Percentiles rank a stretch among this genome's conserved stretches.
phyloP scores from a whole-genome alignment of 768 basidiomycete species.

The Lepiota venenata region DNA sequence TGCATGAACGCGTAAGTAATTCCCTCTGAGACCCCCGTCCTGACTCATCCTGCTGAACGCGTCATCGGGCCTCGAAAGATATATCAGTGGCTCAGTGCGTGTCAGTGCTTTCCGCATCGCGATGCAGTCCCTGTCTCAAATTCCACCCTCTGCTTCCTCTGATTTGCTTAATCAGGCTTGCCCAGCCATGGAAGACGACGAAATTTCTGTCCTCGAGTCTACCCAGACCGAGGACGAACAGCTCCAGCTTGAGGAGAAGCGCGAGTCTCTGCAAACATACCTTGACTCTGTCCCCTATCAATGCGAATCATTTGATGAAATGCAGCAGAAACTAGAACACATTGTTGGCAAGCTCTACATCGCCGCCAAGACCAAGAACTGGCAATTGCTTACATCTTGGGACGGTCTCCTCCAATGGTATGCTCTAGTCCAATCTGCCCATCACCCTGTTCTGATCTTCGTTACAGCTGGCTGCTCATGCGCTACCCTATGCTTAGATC shows the following conservation, averaged over 20 bases:
- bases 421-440: conserved; percentile 15
- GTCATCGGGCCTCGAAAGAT: conserved; percentile 9
- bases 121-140: conserved; percentile 9
- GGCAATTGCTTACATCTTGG: conserved; percentile 73
- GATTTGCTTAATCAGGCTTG: background rate
- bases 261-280: conserved; percentile 59
- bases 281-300: conserved; percentile 68
- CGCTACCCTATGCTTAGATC: conserved; percentile 72
- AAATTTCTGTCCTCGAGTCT: conserved; percentile 40
- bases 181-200: conserved; percentile 57
- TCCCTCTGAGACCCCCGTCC: background rate
- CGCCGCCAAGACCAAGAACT: conserved; percentile 73
- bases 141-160: background rate
- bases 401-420: conserved; percentile 80
- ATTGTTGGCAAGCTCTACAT: conserved; percentile 68
- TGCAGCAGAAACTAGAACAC: conserved; percentile 64
- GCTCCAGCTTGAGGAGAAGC: conserved; percentile 54
- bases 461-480: conserved; percentile 72
- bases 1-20: conserved; percentile 3
- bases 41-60: conserved; percentile 3
- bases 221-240: conserved; percentile 34
- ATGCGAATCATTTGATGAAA: conserved; percentile 67
- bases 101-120: conserved; percentile 1
- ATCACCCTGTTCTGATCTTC: background rate
- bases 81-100: conserved; percentile 2